These are phyloP conservation scores for Cubamyces lactineus DNA, from an alignment of 768 basidiomycete genomes.

Conservation along the genomic window DNA sequence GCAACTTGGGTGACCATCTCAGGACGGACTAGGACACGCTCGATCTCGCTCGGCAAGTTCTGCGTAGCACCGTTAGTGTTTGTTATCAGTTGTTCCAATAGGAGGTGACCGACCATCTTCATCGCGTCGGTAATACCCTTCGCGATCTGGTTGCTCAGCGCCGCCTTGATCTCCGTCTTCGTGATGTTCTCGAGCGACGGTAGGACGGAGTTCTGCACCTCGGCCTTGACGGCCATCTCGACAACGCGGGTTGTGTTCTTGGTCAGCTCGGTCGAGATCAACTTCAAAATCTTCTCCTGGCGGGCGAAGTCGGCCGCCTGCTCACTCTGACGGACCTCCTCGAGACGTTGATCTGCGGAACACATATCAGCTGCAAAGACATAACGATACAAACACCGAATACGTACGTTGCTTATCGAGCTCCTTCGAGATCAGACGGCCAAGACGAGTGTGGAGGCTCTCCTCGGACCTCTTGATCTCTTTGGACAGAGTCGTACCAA, in stretches of 20 bases:
- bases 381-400: not conserved
- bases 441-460: constrained; percentile 72
- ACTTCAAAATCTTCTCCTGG: constrained; percentile 87
- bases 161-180: constrained; percentile 76
- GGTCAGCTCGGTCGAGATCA: constrained; percentile 85
- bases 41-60: constrained; percentile 79
- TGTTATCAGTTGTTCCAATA: not conserved
- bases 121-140: constrained; percentile 73
- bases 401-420: constrained; percentile 87
- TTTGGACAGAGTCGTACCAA: constrained; percentile 64
- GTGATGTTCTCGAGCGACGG: constrained; percentile 84
- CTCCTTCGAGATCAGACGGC: constrained; percentile 81
- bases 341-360: constrained; percentile 74
- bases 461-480: constrained; percentile 88
- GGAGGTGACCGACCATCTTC: constrained; percentile 57
- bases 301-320: constrained; percentile 81
- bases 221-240: constrained; percentile 84
- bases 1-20: constrained; percentile 80
- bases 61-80: constrained; percentile 33
- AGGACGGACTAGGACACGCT: constrained; percentile 73
- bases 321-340: constrained; percentile 77
- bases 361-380: not conserved
- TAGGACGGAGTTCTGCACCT: constrained; percentile 82
- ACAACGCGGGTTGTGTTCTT: constrained; percentile 89
- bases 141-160: constrained; percentile 78